A percentile compares a stretch with the other conserved stretches of the same genome.
phyloP scores from a whole-genome alignment of 495 filamentous ascomycete genomes.

The Neurospora sp. region DNA sequence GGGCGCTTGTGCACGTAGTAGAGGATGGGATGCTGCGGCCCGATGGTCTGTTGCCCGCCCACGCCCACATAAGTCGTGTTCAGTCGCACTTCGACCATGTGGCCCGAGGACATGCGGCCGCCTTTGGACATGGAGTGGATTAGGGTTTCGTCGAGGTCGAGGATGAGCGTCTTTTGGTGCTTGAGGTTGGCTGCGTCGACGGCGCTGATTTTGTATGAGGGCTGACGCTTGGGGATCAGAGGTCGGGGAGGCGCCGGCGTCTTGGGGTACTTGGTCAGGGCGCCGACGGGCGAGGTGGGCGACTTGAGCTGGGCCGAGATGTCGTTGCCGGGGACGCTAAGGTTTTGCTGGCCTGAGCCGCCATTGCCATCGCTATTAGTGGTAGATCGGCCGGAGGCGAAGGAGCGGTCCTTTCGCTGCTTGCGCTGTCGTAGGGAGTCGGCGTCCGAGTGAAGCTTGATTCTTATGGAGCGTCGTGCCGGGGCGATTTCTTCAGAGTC shows the following conservation, averaged over 20 bases:
- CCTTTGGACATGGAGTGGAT: constrained; percentile 97
- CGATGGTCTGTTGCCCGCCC: constrained; percentile 55
- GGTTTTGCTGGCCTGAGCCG: not conserved
- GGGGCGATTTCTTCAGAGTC: constrained; percentile 51
- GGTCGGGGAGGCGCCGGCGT: constrained; percentile 81
- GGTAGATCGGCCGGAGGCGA: constrained; percentile 11
- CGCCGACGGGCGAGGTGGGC: constrained; percentile 72
- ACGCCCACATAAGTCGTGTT: constrained; percentile 51
- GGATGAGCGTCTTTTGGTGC: constrained; percentile 80
- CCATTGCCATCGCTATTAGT: not conserved
- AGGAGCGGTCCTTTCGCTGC: constrained; percentile 41
- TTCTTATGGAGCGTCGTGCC: constrained; percentile 72
- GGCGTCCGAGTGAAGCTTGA: constrained; percentile 74
- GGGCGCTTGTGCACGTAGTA: constrained; percentile 99
- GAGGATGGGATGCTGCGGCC: constrained; percentile 88
- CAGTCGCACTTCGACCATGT: constrained; percentile 98
- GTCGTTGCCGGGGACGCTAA: constrained; percentile 19
- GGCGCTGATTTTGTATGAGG: constrained; percentile 55
- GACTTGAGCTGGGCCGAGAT: constrained; percentile 64
- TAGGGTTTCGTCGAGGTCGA: constrained; percentile 93
- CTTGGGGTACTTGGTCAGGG: constrained; percentile 81
- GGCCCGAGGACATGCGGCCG: constrained; percentile 87
- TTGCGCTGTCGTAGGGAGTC: constrained; percentile 56
- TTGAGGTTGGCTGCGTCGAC: constrained; percentile 35
- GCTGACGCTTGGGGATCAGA: constrained; percentile 73